Percentiles rank a stretch among this genome's conserved stretches.
Evolutionary conservation across 2,329 filamentous ascomycete genomes (phyloP).

Genomic region (Alternaria arbusti): DNA sequence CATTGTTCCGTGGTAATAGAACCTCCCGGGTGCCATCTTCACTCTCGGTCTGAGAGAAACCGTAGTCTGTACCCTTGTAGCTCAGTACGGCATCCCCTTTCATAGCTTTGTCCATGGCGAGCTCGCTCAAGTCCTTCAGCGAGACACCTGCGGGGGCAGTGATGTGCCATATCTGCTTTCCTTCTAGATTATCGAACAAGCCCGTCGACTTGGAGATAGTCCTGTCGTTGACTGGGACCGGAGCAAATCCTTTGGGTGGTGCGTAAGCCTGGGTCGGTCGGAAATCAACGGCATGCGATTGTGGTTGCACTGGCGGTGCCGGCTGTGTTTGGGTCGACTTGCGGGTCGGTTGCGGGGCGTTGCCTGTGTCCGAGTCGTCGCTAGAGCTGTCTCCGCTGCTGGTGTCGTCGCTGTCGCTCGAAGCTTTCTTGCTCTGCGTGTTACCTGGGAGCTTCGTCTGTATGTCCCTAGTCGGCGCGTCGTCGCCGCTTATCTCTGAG

Average conservation of each 20-base stretch:
- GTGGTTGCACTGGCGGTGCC: slow-evolving; percentile 16
- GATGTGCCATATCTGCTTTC: slow-evolving; percentile 83
- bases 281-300: slow-evolving; percentile 39
- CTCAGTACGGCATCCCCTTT: slow-evolving; percentile 63
- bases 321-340: slow-evolving; percentile 17
- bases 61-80: slow-evolving; percentile 69
- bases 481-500: slow-evolving; percentile 34
- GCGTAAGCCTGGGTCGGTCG: slow-evolving; percentile 45
- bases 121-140: slow-evolving; percentile 69
- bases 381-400: slow-evolving; percentile 42
- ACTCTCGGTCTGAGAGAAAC: slow-evolving; percentile 60
- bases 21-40: slow-evolving; percentile 64
- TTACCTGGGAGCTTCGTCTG: slow-evolving; percentile 23
- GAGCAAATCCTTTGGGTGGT: slow-evolving; percentile 56
- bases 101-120: slow-evolving; percentile 66
- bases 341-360: slow-evolving; percentile 21
- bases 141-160: slow-evolving; percentile 73
- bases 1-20: slow-evolving; percentile 64
- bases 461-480: slow-evolving; percentile 22
- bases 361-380: slow-evolving; percentile 48
- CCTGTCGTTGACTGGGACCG: slow-evolving; percentile 55
- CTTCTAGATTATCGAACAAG: slow-evolving; percentile 66
- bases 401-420: slow-evolving; percentile 22
- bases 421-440: slow-evolving; percentile 16
- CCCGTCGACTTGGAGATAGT: slow-evolving; percentile 44